phyloP scores from a whole-genome alignment of 345 rosid genomes.

The Linum usitatissimum region DNA sequence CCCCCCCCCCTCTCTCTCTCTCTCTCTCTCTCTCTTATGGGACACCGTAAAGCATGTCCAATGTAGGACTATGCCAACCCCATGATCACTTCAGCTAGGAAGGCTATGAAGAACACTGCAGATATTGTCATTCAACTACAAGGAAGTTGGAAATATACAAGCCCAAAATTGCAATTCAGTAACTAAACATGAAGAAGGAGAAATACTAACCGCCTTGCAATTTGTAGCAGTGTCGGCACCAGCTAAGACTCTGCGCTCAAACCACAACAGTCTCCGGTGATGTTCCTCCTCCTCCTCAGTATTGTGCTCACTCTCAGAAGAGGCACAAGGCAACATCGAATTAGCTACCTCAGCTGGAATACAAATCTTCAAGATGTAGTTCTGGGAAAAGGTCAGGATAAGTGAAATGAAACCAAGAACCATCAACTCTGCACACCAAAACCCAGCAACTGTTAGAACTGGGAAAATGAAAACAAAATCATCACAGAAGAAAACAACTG shows the following conservation, averaged over 20 bases:
- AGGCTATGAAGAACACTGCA: too few species aligned
- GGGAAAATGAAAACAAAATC: background rate
- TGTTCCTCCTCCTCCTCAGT: slow-evolving; percentile 19
- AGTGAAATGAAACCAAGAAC: slow-evolving; percentile 88
- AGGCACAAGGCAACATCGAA: slow-evolving; percentile 65
- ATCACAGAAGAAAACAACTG: background rate
- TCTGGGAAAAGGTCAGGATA: slow-evolving; percentile 68
- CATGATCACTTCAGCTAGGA: too few species aligned
- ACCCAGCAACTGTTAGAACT: slow-evolving; percentile 1
- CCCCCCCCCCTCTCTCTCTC: too few species aligned
- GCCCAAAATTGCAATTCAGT: background rate
- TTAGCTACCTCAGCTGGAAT: slow-evolving; percentile 42
- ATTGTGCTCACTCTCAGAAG: background rate
- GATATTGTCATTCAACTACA: too few species aligned
- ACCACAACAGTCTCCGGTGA: slow-evolving; percentile 55
- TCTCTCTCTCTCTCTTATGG: too few species aligned
- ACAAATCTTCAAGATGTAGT: slow-evolving; percentile 51
- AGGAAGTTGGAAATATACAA: too few species aligned
- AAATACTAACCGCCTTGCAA: slow-evolving; percentile 38
- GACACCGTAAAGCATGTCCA: too few species aligned
- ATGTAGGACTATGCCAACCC: too few species aligned
- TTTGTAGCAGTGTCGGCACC: slow-evolving; percentile 15
- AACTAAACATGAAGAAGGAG: background rate
- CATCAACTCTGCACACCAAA: slow-evolving; percentile 68
- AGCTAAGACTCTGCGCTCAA: slow-evolving; percentile 39